phyloP scores from a whole-genome alignment of 2,329 filamentous ascomycete genomes.

The Cordyceps farinosa region DNA sequence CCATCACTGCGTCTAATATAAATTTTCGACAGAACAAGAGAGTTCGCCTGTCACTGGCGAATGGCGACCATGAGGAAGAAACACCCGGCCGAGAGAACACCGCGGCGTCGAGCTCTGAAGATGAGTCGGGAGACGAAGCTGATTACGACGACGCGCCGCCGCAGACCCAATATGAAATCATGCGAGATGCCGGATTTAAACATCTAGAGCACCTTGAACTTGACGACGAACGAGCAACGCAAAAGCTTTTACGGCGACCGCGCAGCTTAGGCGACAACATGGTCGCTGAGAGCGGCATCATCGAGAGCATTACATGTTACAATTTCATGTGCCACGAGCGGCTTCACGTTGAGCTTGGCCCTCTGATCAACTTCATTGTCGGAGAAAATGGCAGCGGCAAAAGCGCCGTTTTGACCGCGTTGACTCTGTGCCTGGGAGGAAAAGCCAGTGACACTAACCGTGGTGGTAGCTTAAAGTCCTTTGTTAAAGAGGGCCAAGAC shows the following conservation, averaged over 20 bases:
- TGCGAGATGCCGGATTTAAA: conserved; percentile 56
- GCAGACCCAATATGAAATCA: conserved; percentile 58
- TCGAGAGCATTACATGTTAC: conserved; percentile 79
- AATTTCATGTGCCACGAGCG: conserved; percentile 97
- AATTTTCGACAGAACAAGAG: conserved; percentile 6
- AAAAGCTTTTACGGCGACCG: conserved; percentile 54
- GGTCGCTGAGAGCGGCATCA: conserved; percentile 77
- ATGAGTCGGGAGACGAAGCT: conserved; percentile 31
- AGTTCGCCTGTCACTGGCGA: conserved; percentile 3
- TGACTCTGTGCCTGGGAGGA: conserved; percentile 90
- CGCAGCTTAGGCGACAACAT: conserved; percentile 61
- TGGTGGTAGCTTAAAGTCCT: conserved; percentile 80
- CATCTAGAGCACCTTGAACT: conserved; percentile 54
- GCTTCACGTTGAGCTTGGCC: conserved; percentile 79
- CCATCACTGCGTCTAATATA: neutral
- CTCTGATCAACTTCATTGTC: conserved; percentile 95
- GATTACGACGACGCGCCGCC: conserved; percentile 37
- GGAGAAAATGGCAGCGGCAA: conserved; percentile 98
- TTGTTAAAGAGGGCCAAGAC: conserved; percentile 86
- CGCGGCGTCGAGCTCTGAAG: conserved; percentile 24
- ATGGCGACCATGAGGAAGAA: conserved; percentile 25
- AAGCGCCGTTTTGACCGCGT: conserved; percentile 88
- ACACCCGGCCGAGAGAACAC: conserved; percentile 23
- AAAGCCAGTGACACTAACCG: conserved; percentile 93
- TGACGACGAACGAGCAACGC: conserved; percentile 63